Evolutionary conservation across 495 filamentous ascomycete species (phyloP).

Genomic region (Patellaria atrata): DNA sequence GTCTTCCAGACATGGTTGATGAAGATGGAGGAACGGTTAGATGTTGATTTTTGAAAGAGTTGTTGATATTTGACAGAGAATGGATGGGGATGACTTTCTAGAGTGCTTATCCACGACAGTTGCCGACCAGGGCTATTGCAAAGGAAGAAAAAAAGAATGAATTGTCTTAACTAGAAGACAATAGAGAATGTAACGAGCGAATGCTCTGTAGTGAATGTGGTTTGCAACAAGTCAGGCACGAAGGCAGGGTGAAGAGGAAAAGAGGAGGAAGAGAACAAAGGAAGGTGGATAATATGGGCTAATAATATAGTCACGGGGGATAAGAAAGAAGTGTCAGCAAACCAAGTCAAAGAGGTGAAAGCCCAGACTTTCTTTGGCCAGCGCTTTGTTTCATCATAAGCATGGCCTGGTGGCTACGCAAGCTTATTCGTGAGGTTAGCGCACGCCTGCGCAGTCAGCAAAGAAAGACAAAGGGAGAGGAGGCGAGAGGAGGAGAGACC

Average conservation of each 20-base stretch:
- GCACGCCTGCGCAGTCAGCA: too few relatives aligned
- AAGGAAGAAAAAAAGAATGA: constrained; percentile 20
- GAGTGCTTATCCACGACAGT: constrained; percentile 13
- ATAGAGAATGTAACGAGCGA: constrained; percentile 27
- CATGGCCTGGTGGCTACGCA: constrained; percentile 6
- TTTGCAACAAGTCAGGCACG: constrained; percentile 15
- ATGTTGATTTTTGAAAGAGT: background rate
- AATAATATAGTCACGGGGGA: constrained; percentile 10
- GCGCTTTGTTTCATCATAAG: background rate
- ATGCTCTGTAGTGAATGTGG: constrained; percentile 23
- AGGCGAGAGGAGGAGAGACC: too few relatives aligned
- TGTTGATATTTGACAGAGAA: constrained; percentile 8
- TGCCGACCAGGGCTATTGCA: constrained; percentile 28
- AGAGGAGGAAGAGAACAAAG: constrained; percentile 6
- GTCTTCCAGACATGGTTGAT: constrained; percentile 13
- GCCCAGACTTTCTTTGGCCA: constrained; percentile 1
- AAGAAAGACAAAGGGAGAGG: too few relatives aligned
- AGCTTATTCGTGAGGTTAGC: constrained; percentile 1
- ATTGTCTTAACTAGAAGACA: constrained; percentile 8
- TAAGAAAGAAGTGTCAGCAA: background rate
- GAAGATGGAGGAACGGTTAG: background rate
- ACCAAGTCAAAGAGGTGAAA: background rate
- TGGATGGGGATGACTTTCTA: constrained; percentile 13
- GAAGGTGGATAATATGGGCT: constrained; percentile 7
- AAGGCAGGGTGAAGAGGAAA: constrained; percentile 7